These are phyloP conservation scores for Meripilus lineatus DNA, from an alignment of 1,284 basidiomycete genomes.

Conservation along the genomic window DNA sequence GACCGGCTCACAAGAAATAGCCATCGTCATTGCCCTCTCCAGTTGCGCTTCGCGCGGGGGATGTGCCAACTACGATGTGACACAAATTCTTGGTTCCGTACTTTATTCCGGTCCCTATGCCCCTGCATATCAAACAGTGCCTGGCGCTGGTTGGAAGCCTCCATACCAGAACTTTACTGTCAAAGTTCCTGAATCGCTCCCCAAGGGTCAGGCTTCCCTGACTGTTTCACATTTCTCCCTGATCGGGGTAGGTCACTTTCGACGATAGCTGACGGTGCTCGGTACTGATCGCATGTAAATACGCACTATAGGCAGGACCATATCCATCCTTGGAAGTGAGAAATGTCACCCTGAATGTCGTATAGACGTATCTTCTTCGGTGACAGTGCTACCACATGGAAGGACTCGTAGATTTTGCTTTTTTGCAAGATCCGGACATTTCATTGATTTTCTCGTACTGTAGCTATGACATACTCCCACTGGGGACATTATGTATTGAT, in stretches of 20 bases:
- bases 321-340: neutral
- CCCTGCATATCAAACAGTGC: constrained; percentile 32
- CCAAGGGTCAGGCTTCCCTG: constrained; percentile 31
- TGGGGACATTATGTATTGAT: too few species aligned
- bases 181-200: constrained; percentile 31
- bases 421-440: too few species aligned
- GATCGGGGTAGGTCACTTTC: constrained; percentile 41
- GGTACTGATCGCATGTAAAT: neutral
- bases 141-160: constrained; percentile 23
- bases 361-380: too few species aligned
- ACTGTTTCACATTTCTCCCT: constrained; percentile 39
- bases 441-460: too few species aligned
- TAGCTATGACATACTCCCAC: too few species aligned
- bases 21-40: constrained; percentile 37
- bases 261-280: neutral
- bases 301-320: too few species aligned
- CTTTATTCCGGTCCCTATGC: constrained; percentile 42
- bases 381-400: too few species aligned
- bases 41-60: constrained; percentile 25
- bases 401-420: too few species aligned
- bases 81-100: constrained; percentile 33
- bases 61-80: constrained; percentile 20
- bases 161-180: constrained; percentile 50
- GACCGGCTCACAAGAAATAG: constrained; percentile 35
- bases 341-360: neutral